phyloP scores from a whole-genome alignment of 1,139 yeast genomes.

The Komagataea norvegica region DNA sequence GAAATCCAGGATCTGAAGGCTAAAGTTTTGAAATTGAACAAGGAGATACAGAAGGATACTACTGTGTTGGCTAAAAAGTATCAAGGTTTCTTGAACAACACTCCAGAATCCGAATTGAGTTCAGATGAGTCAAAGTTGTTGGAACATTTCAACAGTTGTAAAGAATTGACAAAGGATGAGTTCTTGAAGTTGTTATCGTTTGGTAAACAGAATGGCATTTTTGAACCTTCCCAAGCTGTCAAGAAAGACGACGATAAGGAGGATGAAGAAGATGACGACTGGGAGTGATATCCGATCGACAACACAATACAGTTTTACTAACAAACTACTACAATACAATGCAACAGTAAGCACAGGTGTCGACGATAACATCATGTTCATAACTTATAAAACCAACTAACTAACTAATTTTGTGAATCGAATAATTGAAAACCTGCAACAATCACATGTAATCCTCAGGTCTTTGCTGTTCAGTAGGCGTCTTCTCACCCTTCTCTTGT shows the following conservation, averaged over 20 bases:
- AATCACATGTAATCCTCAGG: constrained; percentile 24
- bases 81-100: not conserved
- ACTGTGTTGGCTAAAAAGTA: constrained; percentile 22
- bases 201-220: constrained; percentile 8
- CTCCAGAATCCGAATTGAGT: not conserved
- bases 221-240: too few species aligned
- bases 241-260: constrained; percentile 26
- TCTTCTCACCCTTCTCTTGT: constrained; percentile 20
- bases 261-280: constrained; percentile 51
- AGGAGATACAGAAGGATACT: constrained; percentile 25
- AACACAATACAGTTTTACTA: not conserved
- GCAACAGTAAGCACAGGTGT: too few species aligned
- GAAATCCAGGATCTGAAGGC: not conserved
- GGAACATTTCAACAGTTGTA: not conserved
- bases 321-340: not conserved
- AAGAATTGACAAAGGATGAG: constrained; percentile 9
- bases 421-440: not conserved
- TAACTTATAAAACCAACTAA: not conserved
- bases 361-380: too few species aligned
- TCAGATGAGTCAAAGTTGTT: constrained; percentile 7
- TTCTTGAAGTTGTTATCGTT: constrained; percentile 2
- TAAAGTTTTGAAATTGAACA: constrained; percentile 11
- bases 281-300: constrained; percentile 39
- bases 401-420: not conserved
- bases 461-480: constrained; percentile 22